A percentile compares a stretch with the other conserved stretches of the same genome.
Conservation (phyloP, 139 green algal genomes). For the Micractinium conductrix region DNA sequence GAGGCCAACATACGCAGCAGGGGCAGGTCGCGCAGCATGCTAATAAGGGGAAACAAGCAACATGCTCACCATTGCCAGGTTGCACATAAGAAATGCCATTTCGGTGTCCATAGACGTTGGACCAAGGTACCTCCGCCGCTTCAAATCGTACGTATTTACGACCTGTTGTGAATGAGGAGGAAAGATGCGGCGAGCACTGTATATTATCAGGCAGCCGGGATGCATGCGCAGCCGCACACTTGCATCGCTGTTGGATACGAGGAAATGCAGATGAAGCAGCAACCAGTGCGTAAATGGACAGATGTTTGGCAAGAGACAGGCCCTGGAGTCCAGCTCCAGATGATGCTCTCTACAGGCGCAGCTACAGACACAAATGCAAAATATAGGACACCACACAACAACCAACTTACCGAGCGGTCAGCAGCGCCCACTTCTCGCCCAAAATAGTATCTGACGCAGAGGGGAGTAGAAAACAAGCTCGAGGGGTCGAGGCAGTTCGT, state of each 20-base stretch:
- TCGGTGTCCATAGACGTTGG: conserved; percentile 96
- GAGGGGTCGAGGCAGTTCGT: too few species aligned
- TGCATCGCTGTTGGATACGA: too few species aligned
- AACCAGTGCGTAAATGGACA: too few species aligned
- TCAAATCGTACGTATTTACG: conserved; percentile 69
- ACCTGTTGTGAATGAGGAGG: conserved; percentile 9
- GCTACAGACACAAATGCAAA: too few species aligned
- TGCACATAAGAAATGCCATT: conserved; percentile 95
- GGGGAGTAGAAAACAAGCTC: too few species aligned
- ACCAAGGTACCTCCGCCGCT: conserved; percentile 84
- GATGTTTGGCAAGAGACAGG: neutral
- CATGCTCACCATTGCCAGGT: conserved; percentile 74
- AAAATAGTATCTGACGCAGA: conserved; percentile 77
- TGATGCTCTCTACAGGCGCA: too few species aligned
- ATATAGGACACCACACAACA: too few species aligned
- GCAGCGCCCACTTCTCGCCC: conserved; percentile 68
- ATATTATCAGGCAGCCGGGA: neutral
- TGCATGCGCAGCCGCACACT: too few species aligned
- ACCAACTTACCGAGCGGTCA: conserved; percentile 32
- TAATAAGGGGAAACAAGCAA: too few species aligned
- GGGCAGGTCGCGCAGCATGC: too few species aligned
- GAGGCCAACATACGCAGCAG: too few species aligned
- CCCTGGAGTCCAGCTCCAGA: conserved; percentile 5
- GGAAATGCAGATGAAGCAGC: too few species aligned
- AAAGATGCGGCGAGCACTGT: neutral